Evolutionary conservation across 129 eudicot genomes (phyloP).

Genomic region (Lonicera japonica): DNA sequence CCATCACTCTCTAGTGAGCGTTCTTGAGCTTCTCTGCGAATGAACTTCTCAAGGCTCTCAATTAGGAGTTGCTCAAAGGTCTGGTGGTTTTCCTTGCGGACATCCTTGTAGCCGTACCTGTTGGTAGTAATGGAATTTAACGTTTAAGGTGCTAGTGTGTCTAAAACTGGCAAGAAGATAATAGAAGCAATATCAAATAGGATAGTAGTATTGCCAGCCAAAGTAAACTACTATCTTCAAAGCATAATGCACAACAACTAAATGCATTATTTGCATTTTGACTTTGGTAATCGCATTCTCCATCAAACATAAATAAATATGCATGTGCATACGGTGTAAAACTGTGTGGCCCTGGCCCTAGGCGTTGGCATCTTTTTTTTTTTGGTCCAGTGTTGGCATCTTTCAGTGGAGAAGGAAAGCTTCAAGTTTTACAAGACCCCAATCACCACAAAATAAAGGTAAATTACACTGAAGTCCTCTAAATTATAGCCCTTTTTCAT

Average conservation of each 20-base stretch:
- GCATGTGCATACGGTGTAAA: background rate
- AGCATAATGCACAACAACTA: too few species aligned
- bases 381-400: too few species aligned
- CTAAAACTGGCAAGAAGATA: background rate
- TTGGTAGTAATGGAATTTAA: background rate
- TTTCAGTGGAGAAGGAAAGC: background rate
- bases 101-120: conserved; percentile 99
- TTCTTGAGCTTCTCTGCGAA: conserved; percentile 95
- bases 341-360: background rate
- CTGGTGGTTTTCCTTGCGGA: conserved; percentile 88
- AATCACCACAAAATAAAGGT: background rate
- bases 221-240: too few species aligned
- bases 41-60: conserved; percentile 93
- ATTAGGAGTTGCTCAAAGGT: conserved; percentile 82
- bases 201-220: too few species aligned
- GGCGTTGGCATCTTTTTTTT: too few species aligned
- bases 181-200: background rate
- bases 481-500: too few species aligned
- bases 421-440: background rate
- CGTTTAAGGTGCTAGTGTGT: background rate
- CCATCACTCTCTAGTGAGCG: conserved; percentile 83
- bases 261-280: too few species aligned
- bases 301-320: too few species aligned
- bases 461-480: too few species aligned
- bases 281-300: too few species aligned